Evolutionary conservation across 495 filamentous ascomycete genomes (phyloP).

Genomic region (Neurospora terricola): DNA sequence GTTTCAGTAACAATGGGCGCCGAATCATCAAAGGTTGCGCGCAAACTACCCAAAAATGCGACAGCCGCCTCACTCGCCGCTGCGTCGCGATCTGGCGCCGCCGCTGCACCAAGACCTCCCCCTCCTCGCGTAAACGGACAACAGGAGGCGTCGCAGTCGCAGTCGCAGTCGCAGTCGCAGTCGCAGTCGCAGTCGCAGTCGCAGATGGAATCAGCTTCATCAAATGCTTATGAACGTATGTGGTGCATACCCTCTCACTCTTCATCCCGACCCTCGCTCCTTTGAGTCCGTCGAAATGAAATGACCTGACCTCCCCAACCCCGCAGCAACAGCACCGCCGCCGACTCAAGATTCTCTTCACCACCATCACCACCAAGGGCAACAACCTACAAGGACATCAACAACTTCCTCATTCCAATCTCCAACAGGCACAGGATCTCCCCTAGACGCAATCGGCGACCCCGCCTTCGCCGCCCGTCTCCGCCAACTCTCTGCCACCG

Average conservation of each 20-base stretch:
- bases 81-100: not conserved
- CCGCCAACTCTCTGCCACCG: slow-evolving; percentile 33
- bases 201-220: not conserved
- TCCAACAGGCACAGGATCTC: not conserved
- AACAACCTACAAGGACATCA: not conserved
- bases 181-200: not conserved
- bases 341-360: not conserved
- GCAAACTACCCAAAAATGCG: not conserved
- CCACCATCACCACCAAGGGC: not conserved
- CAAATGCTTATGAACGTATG: not conserved
- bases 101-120: not conserved
- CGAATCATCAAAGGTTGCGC: not conserved
- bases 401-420: not conserved
- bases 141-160: not conserved
- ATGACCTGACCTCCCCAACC: not conserved
- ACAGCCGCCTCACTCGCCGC: not conserved
- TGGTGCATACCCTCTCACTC: not conserved
- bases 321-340: not conserved
- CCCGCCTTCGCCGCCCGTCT: slow-evolving; percentile 31
- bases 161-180: not conserved
- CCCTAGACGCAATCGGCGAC: slow-evolving; percentile 1
- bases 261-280: not conserved
- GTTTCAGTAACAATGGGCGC: not conserved
- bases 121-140: not conserved
- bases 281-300: not conserved